phyloP scores from a whole-genome alignment of 768 basidiomycete species.

The Suillus subalutaceus region DNA sequence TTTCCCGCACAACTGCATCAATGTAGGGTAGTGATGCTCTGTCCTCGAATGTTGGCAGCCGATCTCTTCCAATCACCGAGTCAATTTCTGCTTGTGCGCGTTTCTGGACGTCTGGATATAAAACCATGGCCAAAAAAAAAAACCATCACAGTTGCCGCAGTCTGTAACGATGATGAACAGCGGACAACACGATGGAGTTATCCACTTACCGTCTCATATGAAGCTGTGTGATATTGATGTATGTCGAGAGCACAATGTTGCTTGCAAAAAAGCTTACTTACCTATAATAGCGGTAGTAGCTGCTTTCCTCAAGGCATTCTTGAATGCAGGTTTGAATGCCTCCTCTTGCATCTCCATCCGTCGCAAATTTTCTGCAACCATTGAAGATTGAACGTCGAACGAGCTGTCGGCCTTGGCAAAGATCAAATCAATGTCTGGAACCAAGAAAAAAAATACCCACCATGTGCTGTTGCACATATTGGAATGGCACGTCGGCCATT shows the following conservation, averaged over 20 bases:
- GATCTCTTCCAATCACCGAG: slow-evolving; percentile 20
- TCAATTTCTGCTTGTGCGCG: slow-evolving; percentile 27
- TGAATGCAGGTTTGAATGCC: slow-evolving; percentile 9
- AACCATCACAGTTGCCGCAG: slow-evolving; percentile 11
- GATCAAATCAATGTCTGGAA: background rate
- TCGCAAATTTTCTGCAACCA: slow-evolving; percentile 20
- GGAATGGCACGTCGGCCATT: slow-evolving; percentile 12
- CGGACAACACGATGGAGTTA: background rate
- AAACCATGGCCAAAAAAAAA: slow-evolving; percentile 24
- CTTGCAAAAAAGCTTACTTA: slow-evolving; percentile 2
- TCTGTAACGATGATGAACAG: slow-evolving; percentile 11
- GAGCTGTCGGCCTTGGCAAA: background rate
- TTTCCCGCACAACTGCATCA: slow-evolving; percentile 20
- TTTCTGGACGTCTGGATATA: slow-evolving; percentile 18
- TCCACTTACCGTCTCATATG: slow-evolving; percentile 16
- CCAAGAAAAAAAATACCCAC: background rate
- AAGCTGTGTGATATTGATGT: background rate
- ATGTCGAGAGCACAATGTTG: background rate
- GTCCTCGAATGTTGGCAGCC: slow-evolving; percentile 18
- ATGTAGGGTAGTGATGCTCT: slow-evolving; percentile 18
- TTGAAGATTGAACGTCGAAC: background rate
- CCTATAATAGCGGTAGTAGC: slow-evolving; percentile 18
- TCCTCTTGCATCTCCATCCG: slow-evolving; percentile 22
- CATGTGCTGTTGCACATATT: slow-evolving; percentile 8
- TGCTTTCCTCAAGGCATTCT: slow-evolving; percentile 13